phyloP scores from a whole-genome alignment of 164 flowering plant genomes.

The Aristolochia californica region DNA sequence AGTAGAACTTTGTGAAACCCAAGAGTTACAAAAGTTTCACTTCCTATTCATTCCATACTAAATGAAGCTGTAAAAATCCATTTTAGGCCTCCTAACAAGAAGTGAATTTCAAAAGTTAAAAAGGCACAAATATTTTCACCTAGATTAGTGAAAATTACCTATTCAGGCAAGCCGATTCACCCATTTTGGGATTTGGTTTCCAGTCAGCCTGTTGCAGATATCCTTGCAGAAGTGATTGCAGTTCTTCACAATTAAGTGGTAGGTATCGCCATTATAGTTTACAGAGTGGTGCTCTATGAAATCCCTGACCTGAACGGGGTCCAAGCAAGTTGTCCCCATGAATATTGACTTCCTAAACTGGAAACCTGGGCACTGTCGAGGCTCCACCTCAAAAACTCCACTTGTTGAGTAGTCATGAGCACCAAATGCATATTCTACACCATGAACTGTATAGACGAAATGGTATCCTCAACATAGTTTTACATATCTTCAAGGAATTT shows the following conservation, averaged over 20 bases:
- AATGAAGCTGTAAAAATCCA: not conserved
- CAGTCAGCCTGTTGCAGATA: constrained; percentile 74
- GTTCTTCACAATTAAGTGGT: constrained; percentile 86
- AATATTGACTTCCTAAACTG: constrained; percentile 86
- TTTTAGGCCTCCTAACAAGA: not conserved
- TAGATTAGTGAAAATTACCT: constrained; percentile 31
- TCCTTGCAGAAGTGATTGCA: constrained; percentile 98
- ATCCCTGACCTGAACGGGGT: constrained; percentile 66
- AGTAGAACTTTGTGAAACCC: not conserved
- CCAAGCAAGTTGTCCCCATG: constrained; percentile 75
- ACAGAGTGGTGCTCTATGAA: constrained; percentile 74
- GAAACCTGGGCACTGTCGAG: constrained; percentile 94
- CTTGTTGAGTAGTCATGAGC: constrained; percentile 90
- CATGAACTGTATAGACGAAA: constrained; percentile 54
- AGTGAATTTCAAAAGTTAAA: not conserved
- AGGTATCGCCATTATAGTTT: constrained; percentile 79
- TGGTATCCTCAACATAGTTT: not conserved
- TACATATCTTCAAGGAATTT: not conserved
- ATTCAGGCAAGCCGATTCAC: constrained; percentile 89
- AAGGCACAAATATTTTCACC: not conserved
- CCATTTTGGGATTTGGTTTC: constrained; percentile 83
- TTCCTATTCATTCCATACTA: not conserved
- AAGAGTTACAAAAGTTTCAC: not conserved
- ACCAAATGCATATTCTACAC: constrained; percentile 97
- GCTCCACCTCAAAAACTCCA: constrained; percentile 97